Conservation (phyloP, 306 rosid species). For the Dryas alaskensis region DNA sequence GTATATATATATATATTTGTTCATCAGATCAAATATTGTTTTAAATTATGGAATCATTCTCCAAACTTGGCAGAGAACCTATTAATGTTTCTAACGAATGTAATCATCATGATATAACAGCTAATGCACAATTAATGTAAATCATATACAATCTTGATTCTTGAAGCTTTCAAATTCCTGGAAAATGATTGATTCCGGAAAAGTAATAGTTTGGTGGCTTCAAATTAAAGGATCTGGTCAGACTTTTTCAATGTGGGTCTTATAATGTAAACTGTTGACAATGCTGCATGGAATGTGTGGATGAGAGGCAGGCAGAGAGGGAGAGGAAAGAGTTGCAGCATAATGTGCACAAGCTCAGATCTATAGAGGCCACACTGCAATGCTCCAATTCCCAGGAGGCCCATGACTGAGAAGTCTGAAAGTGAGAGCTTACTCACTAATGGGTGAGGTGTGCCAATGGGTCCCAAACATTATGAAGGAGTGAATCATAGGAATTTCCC, state of each 20-base stretch:
- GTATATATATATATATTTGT: background rate
- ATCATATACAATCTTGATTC: background rate
- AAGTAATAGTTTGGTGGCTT: background rate
- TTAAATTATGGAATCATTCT: background rate
- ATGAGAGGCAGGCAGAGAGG: background rate
- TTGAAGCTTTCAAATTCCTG: background rate
- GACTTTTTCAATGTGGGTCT: background rate
- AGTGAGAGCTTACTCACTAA: slow-evolving; percentile 15
- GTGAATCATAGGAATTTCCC: too few relatives aligned
- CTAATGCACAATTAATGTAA: slow-evolving; percentile 10
- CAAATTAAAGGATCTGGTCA: background rate
- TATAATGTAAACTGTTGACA: background rate
- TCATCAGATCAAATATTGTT: background rate
- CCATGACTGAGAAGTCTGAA: slow-evolving; percentile 11
- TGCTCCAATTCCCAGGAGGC: background rate
- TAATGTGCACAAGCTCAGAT: slow-evolving; percentile 12
- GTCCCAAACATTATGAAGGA: slow-evolving; percentile 14
- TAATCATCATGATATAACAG: background rate
- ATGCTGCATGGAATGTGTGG: background rate
- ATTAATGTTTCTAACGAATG: background rate
- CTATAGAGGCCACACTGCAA: background rate
- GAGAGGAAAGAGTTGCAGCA: background rate
- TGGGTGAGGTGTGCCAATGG: slow-evolving; percentile 5
- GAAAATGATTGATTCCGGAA: background rate
- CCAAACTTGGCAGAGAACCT: slow-evolving; percentile 28